Evolutionary conservation across 129 eudicot species (phyloP), one percentile per base, ranked within the genome.

Genomic region (Tanacetum coccineum): DNA sequence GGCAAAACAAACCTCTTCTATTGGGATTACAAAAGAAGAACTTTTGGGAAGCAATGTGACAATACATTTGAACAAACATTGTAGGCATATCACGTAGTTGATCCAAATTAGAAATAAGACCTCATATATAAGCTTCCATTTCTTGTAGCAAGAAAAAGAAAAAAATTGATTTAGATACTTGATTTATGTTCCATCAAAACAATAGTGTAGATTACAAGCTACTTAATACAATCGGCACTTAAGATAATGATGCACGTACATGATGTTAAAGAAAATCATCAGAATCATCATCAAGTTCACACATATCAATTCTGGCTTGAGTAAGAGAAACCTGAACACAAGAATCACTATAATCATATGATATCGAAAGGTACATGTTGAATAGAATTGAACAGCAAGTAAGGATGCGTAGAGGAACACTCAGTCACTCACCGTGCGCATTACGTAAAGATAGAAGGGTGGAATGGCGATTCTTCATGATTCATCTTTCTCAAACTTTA

Each of bases 221-320:
- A 46, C 55, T 68, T 66, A 25, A 40, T 59, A 62, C 71, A 64
- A 49, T 30, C 22, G 45, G 49, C 49, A 62, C 53, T 55, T n/a
- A 30, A 60, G 51, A 65, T 59, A 30, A 26, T 26, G 21, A 48
- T n/a, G n/a, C 54, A 67, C 89, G 60, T 82, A 88, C 98, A 84
- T 80, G 84, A 68, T 91, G 89, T 72, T 83, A 96, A 76, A 92
- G 98, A 64, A 92, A 92, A 66, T 96, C 98, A 78, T 92, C 98
- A 59, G 98, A 92, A 84, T 92, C 98, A 56, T 88, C 98, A 74
- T 92, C 98, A 63, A 92, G 96, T 89, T 92, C 96, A 71, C 98
- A 88, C 98, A 88, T 92, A 75, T 92, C 98, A 47, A 92, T 92
- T 70, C 98, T 86, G 53, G 98, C 98, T 78, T 92, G 98, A 44